A percentile compares a stretch with the other conserved stretches of the same genome.
These are phyloP conservation scores for Saccharomyces hybrid DNA, from an alignment of 1,139 yeast species.

Conservation along the genomic window DNA sequence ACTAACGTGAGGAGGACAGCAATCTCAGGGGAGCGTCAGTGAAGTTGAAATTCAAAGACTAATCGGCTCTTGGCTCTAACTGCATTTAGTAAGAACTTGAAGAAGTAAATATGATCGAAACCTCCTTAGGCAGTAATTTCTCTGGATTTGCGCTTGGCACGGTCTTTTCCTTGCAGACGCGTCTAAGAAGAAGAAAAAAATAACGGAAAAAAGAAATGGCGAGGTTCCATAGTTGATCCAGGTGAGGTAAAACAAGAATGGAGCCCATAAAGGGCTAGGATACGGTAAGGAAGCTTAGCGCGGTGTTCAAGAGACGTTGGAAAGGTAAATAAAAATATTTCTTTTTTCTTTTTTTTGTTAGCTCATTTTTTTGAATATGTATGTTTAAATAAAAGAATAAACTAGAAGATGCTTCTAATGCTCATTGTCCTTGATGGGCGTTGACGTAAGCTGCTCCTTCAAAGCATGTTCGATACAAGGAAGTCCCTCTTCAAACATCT, in stretches of 20 bases:
- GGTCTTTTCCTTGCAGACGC: not conserved
- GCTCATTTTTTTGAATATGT: not conserved
- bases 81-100: not conserved
- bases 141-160: not conserved
- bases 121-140: not conserved
- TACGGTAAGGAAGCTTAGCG: not conserved
- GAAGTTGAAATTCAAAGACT: too few species aligned
- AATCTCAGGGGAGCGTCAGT: too few species aligned
- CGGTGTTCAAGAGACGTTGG: too few species aligned
- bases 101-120: not conserved
- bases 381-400: constrained; percentile 1
- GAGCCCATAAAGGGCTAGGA: not conserved
- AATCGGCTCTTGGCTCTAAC: not conserved
- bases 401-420: not conserved
- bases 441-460: constrained; percentile 17
- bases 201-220: not conserved
- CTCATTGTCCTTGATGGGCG: constrained; percentile 7
- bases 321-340: too few species aligned
- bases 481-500: constrained; percentile 27
- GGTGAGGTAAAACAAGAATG: not conserved
- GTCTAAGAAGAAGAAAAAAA: not conserved
- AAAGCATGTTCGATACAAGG: constrained; percentile 27
- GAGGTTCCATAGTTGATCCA: not conserved
- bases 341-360: not conserved
- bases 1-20: not conserved